Conservation (phyloP, 2,329 filamentous ascomycete genomes). For the Calonectria henricotiae region DNA sequence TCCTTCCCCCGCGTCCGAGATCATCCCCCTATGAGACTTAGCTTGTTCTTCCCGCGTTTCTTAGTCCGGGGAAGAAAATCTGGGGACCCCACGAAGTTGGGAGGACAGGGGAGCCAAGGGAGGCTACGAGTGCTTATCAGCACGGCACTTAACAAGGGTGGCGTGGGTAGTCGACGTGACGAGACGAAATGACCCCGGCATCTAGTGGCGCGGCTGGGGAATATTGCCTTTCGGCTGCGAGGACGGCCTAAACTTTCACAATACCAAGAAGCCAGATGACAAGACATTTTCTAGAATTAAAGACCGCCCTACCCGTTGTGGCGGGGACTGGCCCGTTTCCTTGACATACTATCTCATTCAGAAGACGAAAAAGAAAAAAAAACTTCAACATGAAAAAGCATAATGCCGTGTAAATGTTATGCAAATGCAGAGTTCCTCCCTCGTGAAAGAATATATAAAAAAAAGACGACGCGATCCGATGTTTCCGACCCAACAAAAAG, state of each 20-base stretch:
- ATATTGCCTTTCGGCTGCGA: slow-evolving; percentile 20
- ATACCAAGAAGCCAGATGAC: background rate
- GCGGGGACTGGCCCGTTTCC: slow-evolving; percentile 36
- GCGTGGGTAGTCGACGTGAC: slow-evolving; percentile 21
- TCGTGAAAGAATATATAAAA: background rate
- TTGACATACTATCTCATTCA: slow-evolving; percentile 28
- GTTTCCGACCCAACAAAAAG: slow-evolving; percentile 28
- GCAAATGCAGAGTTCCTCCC: slow-evolving; percentile 32
- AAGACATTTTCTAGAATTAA: slow-evolving; percentile 21
- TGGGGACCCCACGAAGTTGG: slow-evolving; percentile 13
- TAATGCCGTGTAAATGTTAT: slow-evolving; percentile 28
- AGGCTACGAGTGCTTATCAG: slow-evolving; percentile 10
- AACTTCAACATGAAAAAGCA: slow-evolving; percentile 1
- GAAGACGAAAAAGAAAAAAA: background rate
- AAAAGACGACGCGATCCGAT: slow-evolving; percentile 10
- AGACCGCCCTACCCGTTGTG: slow-evolving; percentile 29
- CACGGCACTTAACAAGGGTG: slow-evolving; percentile 22
- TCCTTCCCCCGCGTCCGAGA: slow-evolving; percentile 3
- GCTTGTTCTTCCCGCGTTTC: slow-evolving; percentile 24
- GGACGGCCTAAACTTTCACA: background rate
- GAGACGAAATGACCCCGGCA: slow-evolving; percentile 16
- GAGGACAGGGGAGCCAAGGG: background rate
- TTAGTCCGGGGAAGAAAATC: slow-evolving; percentile 28
- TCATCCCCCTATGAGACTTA: slow-evolving; percentile 10
- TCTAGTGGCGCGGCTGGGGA: slow-evolving; percentile 8